phyloP scores from a whole-genome alignment of 139 green algal species.

The Coccomyxa sp. region DNA sequence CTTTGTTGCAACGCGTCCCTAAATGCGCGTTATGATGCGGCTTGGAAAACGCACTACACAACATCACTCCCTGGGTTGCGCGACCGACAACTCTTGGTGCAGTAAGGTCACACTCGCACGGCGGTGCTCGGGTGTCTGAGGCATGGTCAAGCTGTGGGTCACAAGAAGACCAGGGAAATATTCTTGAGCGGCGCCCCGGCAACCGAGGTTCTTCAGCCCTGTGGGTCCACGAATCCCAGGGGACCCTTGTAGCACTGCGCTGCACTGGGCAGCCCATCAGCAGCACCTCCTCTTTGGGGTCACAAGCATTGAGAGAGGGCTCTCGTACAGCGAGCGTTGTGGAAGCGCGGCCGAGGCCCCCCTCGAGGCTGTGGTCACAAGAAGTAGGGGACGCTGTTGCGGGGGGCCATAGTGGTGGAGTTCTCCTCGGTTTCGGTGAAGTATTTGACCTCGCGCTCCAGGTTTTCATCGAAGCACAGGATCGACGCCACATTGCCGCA shows the following conservation, averaged over 20 bases:
- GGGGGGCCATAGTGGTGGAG: constrained; percentile 83
- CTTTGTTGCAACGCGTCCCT: too few relatives aligned
- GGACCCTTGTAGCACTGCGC: not conserved
- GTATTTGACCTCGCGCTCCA: constrained; percentile 77
- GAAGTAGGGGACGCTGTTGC: constrained; percentile 79
- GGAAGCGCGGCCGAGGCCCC: not conserved
- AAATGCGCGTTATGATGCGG: too few relatives aligned
- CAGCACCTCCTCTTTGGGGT: not conserved
- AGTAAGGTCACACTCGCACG: too few relatives aligned
- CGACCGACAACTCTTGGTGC: too few relatives aligned
- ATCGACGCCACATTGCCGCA: constrained; percentile 98
- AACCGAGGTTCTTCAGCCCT: too few relatives aligned
- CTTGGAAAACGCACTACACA: too few relatives aligned
- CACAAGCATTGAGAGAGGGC: not conserved
- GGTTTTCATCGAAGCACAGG: constrained; percentile 88
- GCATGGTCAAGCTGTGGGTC: too few relatives aligned
- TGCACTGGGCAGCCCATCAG: not conserved
- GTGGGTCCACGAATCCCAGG: not conserved
- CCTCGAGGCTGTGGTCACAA: constrained; percentile 35
- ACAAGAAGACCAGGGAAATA: too few relatives aligned
- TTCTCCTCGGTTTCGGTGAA: constrained; percentile 98
- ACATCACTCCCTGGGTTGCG: too few relatives aligned
- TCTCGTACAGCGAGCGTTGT: not conserved
- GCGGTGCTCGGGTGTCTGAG: too few relatives aligned
- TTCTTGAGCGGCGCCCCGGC: too few relatives aligned